Evolutionary conservation across 352 stramenopile genomes (phyloP).

Genomic region (Globisporangium lucens): DNA sequence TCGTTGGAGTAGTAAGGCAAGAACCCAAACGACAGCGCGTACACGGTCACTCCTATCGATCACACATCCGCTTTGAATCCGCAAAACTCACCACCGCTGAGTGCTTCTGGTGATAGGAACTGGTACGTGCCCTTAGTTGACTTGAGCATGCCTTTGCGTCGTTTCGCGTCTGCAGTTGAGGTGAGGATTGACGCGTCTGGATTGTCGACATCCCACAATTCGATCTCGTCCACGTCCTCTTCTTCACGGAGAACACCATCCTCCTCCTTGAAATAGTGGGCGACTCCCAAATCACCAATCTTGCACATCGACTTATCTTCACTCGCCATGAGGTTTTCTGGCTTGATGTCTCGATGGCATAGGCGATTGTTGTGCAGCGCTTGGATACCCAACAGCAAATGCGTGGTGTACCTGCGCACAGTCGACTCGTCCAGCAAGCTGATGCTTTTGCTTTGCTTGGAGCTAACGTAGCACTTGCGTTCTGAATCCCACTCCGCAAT

Average conservation of each 20-base stretch:
- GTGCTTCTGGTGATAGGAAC: conserved; percentile 65
- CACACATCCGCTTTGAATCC: conserved; percentile 90
- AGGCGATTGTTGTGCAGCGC: conserved; percentile 72
- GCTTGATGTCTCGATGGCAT: conserved; percentile 87
- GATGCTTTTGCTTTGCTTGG: conserved; percentile 36
- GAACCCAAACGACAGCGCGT: conserved; percentile 83
- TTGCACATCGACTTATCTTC: conserved; percentile 63
- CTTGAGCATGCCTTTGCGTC: conserved; percentile 43
- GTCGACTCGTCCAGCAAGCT: conserved; percentile 42
- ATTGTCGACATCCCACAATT: conserved; percentile 38
- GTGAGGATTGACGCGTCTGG: neutral
- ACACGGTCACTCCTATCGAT: conserved; percentile 90
- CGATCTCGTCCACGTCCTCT: conserved; percentile 42
- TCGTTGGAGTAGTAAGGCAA: conserved; percentile 89
- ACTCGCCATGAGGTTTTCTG: conserved; percentile 73
- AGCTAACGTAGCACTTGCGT: conserved; percentile 58
- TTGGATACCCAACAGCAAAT: conserved; percentile 65
- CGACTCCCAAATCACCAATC: conserved; percentile 78
- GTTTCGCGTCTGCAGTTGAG: neutral
- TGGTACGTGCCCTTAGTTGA: conserved; percentile 78
- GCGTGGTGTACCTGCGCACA: conserved; percentile 50
- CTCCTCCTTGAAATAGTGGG: conserved; percentile 69
- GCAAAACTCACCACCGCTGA: conserved; percentile 64
- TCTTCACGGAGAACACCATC: conserved; percentile 49
- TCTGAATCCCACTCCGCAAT: conserved; percentile 76